phyloP scores from a whole-genome alignment of 306 rosid genomes.

The Cercis canadensis region DNA sequence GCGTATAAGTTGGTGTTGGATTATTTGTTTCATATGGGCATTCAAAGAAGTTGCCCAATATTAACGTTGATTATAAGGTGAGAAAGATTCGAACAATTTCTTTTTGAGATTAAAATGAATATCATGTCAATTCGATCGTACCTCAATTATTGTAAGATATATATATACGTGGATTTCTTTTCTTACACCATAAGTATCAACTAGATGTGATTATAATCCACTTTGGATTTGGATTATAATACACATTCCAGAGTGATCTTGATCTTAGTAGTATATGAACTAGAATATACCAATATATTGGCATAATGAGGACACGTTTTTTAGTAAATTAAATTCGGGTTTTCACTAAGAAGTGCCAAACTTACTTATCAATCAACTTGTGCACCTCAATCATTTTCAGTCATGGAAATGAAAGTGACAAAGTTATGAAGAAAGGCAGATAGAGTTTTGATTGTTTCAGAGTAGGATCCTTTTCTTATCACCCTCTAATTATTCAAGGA shows the following conservation, averaged over 20 bases:
- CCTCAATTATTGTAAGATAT: constrained; percentile 43
- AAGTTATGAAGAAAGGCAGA: constrained; percentile 15
- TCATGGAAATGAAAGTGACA: constrained; percentile 29
- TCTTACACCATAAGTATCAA: constrained; percentile 11
- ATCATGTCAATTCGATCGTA: constrained; percentile 52
- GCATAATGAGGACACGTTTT: constrained; percentile 4
- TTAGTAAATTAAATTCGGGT: background rate
- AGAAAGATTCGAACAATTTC: constrained; percentile 34
- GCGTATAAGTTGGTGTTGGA: constrained; percentile 42
- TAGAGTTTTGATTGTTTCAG: constrained; percentile 12
- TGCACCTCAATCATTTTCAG: constrained; percentile 25
- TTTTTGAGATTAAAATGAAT: constrained; percentile 31
- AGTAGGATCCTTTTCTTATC: background rate
- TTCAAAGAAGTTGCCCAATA: constrained; percentile 33
- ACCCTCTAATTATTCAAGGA: background rate
- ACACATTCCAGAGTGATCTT: constrained; percentile 22
- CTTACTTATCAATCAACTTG: background rate
- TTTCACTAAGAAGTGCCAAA: background rate
- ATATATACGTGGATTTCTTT: background rate
- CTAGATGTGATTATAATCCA: constrained; percentile 32
- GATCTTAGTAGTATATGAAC: background rate
- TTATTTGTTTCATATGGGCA: constrained; percentile 27
- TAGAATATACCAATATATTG: constrained; percentile 24
- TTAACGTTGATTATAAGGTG: constrained; percentile 24
- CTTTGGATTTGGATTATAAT: background rate